Evolutionary conservation across 257 asterid genomes (phyloP).

Genomic region (Solanum dulcamara): DNA sequence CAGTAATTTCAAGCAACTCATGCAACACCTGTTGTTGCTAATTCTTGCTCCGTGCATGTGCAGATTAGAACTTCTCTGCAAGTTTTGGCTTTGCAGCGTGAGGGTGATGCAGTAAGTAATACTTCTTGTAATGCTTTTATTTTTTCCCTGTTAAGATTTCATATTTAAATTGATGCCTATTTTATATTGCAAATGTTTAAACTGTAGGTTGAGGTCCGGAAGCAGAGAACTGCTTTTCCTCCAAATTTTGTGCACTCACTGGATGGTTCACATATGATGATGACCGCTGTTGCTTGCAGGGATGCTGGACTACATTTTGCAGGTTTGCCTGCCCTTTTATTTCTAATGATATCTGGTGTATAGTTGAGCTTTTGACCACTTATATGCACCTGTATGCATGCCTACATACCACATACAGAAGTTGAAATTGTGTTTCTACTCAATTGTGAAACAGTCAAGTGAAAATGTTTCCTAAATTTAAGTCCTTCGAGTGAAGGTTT

Average conservation of each 20-base stretch:
- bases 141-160: conserved; percentile 6
- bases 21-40: background rate
- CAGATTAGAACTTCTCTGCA: conserved; percentile 93
- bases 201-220: conserved; percentile 66
- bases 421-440: background rate
- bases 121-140: background rate
- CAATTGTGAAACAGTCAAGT: background rate
- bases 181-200: conserved; percentile 1
- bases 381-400: background rate
- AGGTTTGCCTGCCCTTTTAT: conserved; percentile 31
- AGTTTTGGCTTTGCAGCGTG: conserved; percentile 77
- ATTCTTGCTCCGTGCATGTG: conserved; percentile 18
- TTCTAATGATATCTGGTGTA: background rate
- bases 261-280: conserved; percentile 97
- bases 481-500: background rate
- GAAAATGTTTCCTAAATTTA: background rate
- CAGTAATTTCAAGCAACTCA: background rate
- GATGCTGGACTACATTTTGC: conserved; percentile 82
- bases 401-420: background rate
- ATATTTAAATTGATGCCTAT: background rate
- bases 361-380: background rate
- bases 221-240: conserved; percentile 93
- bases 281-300: conserved; percentile 96
- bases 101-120: conserved; percentile 55
- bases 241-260: conserved; percentile 94